phyloP scores from a whole-genome alignment of 2,329 filamentous ascomycete species.

The Didymella pomorum region DNA sequence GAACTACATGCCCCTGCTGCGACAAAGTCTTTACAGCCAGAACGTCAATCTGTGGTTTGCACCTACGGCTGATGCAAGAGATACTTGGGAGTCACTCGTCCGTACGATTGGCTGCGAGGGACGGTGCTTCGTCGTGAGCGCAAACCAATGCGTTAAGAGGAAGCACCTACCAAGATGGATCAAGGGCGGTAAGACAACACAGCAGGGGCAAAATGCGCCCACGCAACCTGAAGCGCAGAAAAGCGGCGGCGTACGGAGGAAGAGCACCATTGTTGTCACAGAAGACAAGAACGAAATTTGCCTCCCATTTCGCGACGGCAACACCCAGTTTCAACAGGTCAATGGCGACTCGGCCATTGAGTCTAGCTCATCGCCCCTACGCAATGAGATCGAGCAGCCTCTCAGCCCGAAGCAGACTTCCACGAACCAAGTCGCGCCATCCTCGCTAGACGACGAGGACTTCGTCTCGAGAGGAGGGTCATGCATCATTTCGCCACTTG shows the following conservation, averaged over 20 bases:
- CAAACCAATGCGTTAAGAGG: slow-evolving; percentile 79
- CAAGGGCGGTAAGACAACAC: slow-evolving; percentile 30
- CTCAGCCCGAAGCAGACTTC: slow-evolving; percentile 29
- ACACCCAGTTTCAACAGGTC: slow-evolving; percentile 12
- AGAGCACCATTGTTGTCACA: slow-evolving; percentile 52
- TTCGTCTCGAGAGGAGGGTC: slow-evolving; percentile 80
- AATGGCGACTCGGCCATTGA: slow-evolving; percentile 37
- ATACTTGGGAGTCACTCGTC: slow-evolving; percentile 85
- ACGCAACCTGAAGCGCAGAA: slow-evolving; percentile 8
- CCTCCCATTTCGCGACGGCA: slow-evolving; percentile 45
- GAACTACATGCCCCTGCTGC: slow-evolving; percentile 90
- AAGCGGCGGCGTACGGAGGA: slow-evolving; percentile 38
- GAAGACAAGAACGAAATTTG: slow-evolving; percentile 58
- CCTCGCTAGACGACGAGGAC: slow-evolving; percentile 47
- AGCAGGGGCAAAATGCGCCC: not conserved
- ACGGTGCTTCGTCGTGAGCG: slow-evolving; percentile 82
- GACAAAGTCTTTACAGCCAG: slow-evolving; percentile 84
- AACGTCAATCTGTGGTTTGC: slow-evolving; percentile 93
- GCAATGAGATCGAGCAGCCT: slow-evolving; percentile 25
- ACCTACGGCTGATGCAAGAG: slow-evolving; percentile 84
- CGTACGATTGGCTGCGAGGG: slow-evolving; percentile 82
- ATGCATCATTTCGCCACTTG: slow-evolving; percentile 79
- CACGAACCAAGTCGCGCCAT: slow-evolving; percentile 12
- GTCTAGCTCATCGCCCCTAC: slow-evolving; percentile 24
- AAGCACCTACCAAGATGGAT: slow-evolving; percentile 68